Evolutionary conservation across 73 alveolate species (phyloP).

Genomic region (Paramecium sonneborni): DNA sequence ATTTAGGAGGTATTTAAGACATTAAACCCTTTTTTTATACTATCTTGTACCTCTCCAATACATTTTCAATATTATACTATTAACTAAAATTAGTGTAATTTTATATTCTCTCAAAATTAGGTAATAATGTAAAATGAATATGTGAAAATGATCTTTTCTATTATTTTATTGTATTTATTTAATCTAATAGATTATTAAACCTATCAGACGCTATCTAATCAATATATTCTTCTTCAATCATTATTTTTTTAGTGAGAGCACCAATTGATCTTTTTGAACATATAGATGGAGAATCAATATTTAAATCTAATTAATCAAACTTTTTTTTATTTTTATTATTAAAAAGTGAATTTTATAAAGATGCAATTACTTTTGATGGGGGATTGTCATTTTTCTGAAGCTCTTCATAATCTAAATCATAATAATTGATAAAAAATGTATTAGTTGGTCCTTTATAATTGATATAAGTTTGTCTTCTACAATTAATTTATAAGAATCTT

Average conservation of each 20-base stretch:
- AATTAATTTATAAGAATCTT: neutral
- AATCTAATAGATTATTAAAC: neutral
- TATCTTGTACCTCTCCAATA: neutral
- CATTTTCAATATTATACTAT: neutral
- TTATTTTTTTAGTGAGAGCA: neutral
- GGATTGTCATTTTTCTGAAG: neutral
- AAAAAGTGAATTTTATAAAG: neutral
- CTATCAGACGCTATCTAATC: neutral
- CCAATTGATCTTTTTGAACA: neutral
- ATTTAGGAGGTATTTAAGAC: neutral
- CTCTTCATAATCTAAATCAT: neutral
- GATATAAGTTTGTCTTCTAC: neutral
- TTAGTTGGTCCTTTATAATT: neutral
- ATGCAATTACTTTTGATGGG: neutral
- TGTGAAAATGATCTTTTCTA: neutral
- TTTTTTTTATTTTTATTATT: neutral
- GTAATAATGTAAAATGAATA: neutral
- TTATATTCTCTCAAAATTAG: neutral
- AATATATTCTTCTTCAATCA: neutral
- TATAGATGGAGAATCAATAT: neutral
- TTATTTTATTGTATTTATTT: neutral
- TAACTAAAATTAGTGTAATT: neutral
- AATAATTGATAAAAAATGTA: neutral
- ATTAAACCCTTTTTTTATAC: neutral
- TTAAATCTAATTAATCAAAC: neutral